phyloP scores from a whole-genome alignment of 805 yeast genomes.

The Pichia paraexigua region DNA sequence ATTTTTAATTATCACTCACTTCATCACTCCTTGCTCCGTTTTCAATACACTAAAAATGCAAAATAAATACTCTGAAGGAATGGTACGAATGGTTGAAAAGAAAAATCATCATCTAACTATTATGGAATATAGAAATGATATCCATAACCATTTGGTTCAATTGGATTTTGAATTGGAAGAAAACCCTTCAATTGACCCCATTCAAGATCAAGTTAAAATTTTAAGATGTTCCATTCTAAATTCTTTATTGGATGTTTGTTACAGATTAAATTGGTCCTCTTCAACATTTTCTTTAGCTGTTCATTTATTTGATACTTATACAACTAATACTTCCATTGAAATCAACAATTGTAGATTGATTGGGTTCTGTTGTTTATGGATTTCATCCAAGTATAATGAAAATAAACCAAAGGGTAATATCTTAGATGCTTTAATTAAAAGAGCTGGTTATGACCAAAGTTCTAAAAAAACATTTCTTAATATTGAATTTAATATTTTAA shows the following conservation, averaged over 20 bases:
- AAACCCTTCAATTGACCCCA: conserved; percentile 20
- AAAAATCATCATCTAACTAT: conserved; percentile 22
- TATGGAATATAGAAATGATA: conserved; percentile 24
- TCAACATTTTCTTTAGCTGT: conserved; percentile 33
- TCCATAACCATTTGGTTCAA: conserved; percentile 20
- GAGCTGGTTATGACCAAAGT: conserved; percentile 24
- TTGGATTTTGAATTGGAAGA: conserved; percentile 26
- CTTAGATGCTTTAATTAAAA: conserved; percentile 22
- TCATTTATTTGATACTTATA: conserved; percentile 33
- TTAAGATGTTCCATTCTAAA: conserved; percentile 22
- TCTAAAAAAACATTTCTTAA: conserved; percentile 36
- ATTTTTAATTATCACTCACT: not conserved
- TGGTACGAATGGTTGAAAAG: conserved; percentile 18
- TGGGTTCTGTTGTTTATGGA: conserved; percentile 40
- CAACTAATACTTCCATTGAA: conserved; percentile 28
- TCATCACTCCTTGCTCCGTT: not conserved
- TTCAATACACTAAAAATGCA: not conserved
- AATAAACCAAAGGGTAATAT: conserved; percentile 44
- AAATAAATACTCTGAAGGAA: conserved; percentile 4
- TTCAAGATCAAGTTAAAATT: conserved; percentile 11
- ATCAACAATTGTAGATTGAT: conserved; percentile 31
- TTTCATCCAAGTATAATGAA: conserved; percentile 38
- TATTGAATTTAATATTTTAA: conserved; percentile 62
- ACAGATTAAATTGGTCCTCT: conserved; percentile 23
- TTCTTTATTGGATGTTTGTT: conserved; percentile 26